Evolutionary conservation across 2,329 filamentous ascomycete species (phyloP).

Genomic region (Cladosporium sp.): DNA sequence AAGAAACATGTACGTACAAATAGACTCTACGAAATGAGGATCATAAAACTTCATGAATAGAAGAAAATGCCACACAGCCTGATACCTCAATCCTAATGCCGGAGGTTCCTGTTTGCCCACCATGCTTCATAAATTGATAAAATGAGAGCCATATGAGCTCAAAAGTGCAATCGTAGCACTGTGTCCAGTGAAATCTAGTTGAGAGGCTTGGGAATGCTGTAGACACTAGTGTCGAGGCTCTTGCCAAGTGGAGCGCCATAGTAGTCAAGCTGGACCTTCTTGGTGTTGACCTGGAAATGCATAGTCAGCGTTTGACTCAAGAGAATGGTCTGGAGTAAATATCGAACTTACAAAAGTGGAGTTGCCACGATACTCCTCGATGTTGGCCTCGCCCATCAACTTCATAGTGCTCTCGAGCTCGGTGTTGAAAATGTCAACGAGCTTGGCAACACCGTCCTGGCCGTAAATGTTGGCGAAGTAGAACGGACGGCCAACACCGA

Average conservation of each 20-base stretch:
- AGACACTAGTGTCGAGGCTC: slow-evolving; percentile 7
- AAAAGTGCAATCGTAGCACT: no score
- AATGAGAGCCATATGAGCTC: no score
- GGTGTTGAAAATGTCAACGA: slow-evolving; percentile 46
- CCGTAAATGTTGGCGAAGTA: slow-evolving; percentile 61
- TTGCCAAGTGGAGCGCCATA: slow-evolving; percentile 16
- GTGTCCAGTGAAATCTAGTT: not conserved
- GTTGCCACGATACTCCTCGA: slow-evolving; percentile 18
- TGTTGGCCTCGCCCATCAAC: slow-evolving; percentile 47
- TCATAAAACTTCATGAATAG: slow-evolving; percentile 1
- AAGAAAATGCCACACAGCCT: not conserved
- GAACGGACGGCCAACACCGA: slow-evolving; percentile 58
- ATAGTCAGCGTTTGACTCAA: not conserved
- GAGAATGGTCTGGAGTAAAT: not conserved
- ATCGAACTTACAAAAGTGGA: slow-evolving; percentile 18
- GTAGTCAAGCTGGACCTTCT: slow-evolving; percentile 19
- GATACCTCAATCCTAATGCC: no score
- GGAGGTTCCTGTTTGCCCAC: no score
- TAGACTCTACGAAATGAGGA: slow-evolving; percentile 1
- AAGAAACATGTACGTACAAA: not conserved
- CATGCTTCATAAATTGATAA: no score
- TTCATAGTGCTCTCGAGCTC: slow-evolving; percentile 63
- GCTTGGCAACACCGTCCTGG: slow-evolving; percentile 45
- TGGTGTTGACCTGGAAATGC: slow-evolving; percentile 18
- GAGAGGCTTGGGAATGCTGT: not conserved